These are phyloP conservation scores for Talaromyces sp. DNA, from an alignment of 2,329 filamentous ascomycete species.

Conservation along the genomic window DNA sequence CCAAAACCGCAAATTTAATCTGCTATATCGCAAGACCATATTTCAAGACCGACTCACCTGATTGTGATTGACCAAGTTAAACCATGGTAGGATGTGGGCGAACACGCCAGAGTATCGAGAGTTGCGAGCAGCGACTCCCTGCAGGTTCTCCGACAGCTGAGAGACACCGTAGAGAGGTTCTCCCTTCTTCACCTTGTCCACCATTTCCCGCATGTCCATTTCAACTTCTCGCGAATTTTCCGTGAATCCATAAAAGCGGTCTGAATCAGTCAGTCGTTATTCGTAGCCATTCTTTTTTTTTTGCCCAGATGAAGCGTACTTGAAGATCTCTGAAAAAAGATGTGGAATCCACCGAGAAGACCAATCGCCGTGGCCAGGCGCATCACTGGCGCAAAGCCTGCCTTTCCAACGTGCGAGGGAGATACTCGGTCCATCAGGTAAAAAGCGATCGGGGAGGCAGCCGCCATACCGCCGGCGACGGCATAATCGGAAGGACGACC, in stretches of 20 bases:
- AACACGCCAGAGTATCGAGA: slow-evolving; percentile 86
- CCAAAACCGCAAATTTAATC: neutral
- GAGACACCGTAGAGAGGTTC: slow-evolving; percentile 83
- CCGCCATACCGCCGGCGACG: slow-evolving; percentile 61
- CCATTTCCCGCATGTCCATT: slow-evolving; percentile 98
- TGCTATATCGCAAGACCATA: neutral
- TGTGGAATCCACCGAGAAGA: slow-evolving; percentile 70
- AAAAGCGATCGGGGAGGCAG: slow-evolving; percentile 69
- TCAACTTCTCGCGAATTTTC: slow-evolving; percentile 90
- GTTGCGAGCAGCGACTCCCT: slow-evolving; percentile 87
- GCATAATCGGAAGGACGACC: slow-evolving; percentile 79
- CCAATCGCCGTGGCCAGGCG: slow-evolving; percentile 71
- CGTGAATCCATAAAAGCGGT: slow-evolving; percentile 90
- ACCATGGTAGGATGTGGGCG: slow-evolving; percentile 83
- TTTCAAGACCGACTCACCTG: slow-evolving; percentile 42
- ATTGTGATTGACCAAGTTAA: slow-evolving; percentile 96
- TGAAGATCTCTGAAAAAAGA: slow-evolving; percentile 77
- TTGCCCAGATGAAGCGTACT: slow-evolving; percentile 53
- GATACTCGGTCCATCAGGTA: slow-evolving; percentile 75
- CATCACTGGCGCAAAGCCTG: slow-evolving; percentile 78
- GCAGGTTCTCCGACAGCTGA: slow-evolving; percentile 76
- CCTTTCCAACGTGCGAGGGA: slow-evolving; percentile 77
- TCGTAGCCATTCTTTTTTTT: neutral
- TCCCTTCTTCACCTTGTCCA: slow-evolving; percentile 87
- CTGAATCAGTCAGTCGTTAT: slow-evolving; percentile 40